Evolutionary conservation across 495 filamentous ascomycete species (phyloP), one percentile per base, ranked within the genome.

Genomic region (Parachaetomium inaequale): DNA sequence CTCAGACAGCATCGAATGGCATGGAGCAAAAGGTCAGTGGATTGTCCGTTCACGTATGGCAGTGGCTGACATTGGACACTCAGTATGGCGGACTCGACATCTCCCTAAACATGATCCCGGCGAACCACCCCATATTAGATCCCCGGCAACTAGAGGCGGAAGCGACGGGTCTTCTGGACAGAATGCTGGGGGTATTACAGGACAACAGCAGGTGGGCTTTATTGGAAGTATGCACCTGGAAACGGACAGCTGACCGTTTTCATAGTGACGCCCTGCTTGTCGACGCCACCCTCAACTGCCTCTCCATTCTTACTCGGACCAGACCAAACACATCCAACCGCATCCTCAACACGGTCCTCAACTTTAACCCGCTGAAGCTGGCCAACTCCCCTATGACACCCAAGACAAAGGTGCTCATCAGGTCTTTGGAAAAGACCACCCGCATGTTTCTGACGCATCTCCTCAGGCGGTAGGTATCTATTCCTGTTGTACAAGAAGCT

Each of bases 381-480:
- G 88, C 88, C 46, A 87, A 84, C 65, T 83, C 84, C 7, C 88
- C 91, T 15, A 83, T 95, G 76, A 93, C 89, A 1, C 81, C 90
- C 4, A 89, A 87, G 68, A 81, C 83, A 34, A 91, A 88, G 56
- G 86, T 99, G 38, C 84, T 91, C 43, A 79, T 96, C 53, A 91
- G 88, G 74, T 96, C 92, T 1, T 94, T 98, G 86, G 94, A 94
- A 72, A 88, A 94, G 63, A 99, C 94, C 17, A 89, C 90, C 1
- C 84, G 91, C 58, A 84, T 89, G 59, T 74, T 99, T 42, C 80
- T 98, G 17, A 81, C 88, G 40, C 91, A 96, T 71, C 76, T 96
- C 36, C 76, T 86, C 59, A 90, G 89, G 75, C 84, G 85, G 90
- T 93, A 81, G 57, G 75, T 46, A 46, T 19, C 19, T 12, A 15